Evolutionary conservation across 768 basidiomycete species (phyloP).

Genomic region (Tylopilus felleus): DNA sequence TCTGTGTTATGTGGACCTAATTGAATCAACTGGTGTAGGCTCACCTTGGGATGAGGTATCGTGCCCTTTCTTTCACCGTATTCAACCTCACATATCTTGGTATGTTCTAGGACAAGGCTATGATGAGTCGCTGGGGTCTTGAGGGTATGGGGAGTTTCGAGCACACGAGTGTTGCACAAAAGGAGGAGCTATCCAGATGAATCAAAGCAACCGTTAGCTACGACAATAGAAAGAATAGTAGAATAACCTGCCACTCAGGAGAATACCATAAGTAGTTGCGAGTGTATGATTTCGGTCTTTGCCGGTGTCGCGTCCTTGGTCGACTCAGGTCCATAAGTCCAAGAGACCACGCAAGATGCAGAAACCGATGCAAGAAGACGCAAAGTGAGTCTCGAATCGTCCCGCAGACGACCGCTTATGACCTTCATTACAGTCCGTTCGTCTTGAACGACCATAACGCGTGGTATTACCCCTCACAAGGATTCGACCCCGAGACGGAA

Average conservation of each 20-base stretch:
- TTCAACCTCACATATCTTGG: neutral
- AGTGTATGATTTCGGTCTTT: constrained; percentile 19
- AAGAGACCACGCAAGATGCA: constrained; percentile 18
- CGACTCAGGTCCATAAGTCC: no score
- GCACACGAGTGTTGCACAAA: constrained; percentile 55
- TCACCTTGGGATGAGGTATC: constrained; percentile 91
- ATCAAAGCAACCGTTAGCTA: constrained; percentile 2
- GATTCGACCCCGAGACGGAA: constrained; percentile 61
- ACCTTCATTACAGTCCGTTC: constrained; percentile 30
- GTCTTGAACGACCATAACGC: constrained; percentile 69
- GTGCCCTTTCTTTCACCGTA: neutral
- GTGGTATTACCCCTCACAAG: constrained; percentile 85
- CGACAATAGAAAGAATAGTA: neutral
- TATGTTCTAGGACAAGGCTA: constrained; percentile 73
- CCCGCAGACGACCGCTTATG: constrained; percentile 6
- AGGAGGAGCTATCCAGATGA: constrained; percentile 38
- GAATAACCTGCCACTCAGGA: neutral
- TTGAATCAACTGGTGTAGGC: constrained; percentile 41
- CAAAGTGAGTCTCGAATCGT: constrained; percentile 22
- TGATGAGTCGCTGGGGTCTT: constrained; percentile 93
- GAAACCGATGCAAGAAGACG: constrained; percentile 31
- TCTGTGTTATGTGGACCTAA: neutral
- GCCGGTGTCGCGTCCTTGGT: constrained; percentile 14
- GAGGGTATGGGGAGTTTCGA: constrained; percentile 91
- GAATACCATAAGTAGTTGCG: neutral